These are phyloP conservation scores for Gloeostereum incarnatum DNA, from an alignment of 768 basidiomycete genomes.

Conservation along the genomic window DNA sequence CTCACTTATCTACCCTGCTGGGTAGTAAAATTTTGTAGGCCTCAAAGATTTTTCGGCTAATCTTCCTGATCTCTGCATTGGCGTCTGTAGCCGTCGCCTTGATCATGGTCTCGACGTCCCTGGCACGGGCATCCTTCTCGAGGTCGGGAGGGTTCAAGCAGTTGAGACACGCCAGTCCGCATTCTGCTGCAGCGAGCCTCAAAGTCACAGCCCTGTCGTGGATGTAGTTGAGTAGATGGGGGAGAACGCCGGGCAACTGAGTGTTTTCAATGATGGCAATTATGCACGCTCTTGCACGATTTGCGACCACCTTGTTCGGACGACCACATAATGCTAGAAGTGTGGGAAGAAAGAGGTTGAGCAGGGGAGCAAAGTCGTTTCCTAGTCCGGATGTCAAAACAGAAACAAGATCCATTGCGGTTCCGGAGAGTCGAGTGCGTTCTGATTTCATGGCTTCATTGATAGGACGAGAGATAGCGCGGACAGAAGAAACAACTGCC, in stretches of 20 bases:
- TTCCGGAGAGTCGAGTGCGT: conserved; percentile 59
- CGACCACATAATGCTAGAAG: conserved; percentile 61
- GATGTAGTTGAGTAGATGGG: conserved; percentile 46
- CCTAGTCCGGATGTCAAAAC: conserved; percentile 47
- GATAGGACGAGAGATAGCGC: conserved; percentile 42
- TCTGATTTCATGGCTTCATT: conserved; percentile 61
- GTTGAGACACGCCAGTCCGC: conserved; percentile 56
- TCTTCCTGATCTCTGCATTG: conserved; percentile 64
- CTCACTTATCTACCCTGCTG: conserved; percentile 53
- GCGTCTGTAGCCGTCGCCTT: conserved; percentile 60
- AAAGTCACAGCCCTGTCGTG: conserved; percentile 64
- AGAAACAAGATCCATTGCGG: conserved; percentile 54
- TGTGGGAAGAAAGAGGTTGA: conserved; percentile 58
- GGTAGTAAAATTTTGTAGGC: conserved; percentile 70
- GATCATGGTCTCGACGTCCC: conserved; percentile 65
- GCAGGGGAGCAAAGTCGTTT: conserved; percentile 53
- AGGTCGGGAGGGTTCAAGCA: conserved; percentile 74
- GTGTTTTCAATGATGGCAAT: conserved; percentile 54
- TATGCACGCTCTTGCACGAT: conserved; percentile 55
- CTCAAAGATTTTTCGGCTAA: conserved; percentile 63
- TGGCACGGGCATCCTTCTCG: conserved; percentile 56
- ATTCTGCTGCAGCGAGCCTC: conserved; percentile 58
- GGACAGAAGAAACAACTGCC: conserved; percentile 42
- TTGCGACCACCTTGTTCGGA: conserved; percentile 71
- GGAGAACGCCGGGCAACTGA: conserved; percentile 54